Conservation (phyloP, 1,139 yeast genomes). For the Arxiozyma heterogenica region DNA sequence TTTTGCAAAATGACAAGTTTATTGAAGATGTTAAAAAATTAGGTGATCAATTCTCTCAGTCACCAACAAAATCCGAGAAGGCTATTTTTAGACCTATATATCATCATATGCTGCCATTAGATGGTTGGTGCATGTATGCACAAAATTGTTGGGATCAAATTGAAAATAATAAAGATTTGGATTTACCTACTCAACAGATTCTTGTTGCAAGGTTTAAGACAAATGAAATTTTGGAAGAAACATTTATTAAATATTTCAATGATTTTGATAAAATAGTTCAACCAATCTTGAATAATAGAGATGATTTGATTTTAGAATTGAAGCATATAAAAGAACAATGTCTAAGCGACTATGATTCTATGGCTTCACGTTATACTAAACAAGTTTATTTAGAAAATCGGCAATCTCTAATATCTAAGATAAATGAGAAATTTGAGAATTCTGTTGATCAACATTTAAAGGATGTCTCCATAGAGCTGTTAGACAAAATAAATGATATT, state of each 20-base stretch:
- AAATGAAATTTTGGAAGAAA: constrained; percentile 59
- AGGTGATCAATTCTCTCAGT: constrained; percentile 3
- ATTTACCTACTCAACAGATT: constrained; percentile 92
- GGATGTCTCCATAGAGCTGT: constrained; percentile 6
- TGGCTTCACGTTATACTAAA: constrained; percentile 65
- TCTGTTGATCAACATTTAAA: not conserved
- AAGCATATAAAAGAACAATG: constrained; percentile 38
- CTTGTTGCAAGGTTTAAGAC: constrained; percentile 91
- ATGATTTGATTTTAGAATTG: constrained; percentile 37
- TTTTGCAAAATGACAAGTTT: constrained; percentile 70
- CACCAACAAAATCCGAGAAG: constrained; percentile 12
- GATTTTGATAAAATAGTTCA: constrained; percentile 16
- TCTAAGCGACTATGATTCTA: constrained; percentile 48
- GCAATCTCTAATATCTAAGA: constrained; percentile 37
- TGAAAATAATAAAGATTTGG: constrained; percentile 84
- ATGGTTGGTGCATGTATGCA: constrained; percentile 93
- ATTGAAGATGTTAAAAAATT: constrained; percentile 8
- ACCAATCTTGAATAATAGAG: constrained; percentile 22
- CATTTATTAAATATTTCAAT: constrained; percentile 20
- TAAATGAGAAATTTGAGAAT: constrained; percentile 32
- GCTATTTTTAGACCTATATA: constrained; percentile 58
- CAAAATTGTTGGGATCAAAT: constrained; percentile 91
- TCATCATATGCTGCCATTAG: constrained; percentile 89
- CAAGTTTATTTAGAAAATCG: constrained; percentile 60
- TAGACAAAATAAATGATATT: constrained; percentile 1